A percentile compares a stretch with the other conserved stretches of the same genome.
These are phyloP conservation scores for Neophaeococcomyces aloes DNA, from an alignment of 2,329 filamentous ascomycete genomes.

Conservation along the genomic window DNA sequence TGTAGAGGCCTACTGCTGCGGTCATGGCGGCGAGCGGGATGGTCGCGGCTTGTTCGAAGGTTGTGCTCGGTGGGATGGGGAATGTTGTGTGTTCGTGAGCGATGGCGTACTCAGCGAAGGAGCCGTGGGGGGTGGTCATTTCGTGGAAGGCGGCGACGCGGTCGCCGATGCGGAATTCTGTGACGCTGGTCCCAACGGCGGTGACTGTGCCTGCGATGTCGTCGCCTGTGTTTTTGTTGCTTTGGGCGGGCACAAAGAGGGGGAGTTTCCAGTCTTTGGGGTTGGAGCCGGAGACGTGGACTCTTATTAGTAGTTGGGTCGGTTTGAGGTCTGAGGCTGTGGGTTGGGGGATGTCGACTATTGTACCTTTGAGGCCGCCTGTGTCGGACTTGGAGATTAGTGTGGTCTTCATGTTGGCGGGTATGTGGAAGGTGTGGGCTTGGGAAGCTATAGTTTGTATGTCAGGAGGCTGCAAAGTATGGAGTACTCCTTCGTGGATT, in stretches of 20 bases:
- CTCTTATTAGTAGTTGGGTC: constrained; percentile 31
- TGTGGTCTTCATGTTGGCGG: background rate
- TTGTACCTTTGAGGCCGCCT: constrained; percentile 22
- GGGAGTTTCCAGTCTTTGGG: constrained; percentile 39
- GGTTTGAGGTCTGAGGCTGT: constrained; percentile 21
- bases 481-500: too few relatives aligned
- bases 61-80: constrained; percentile 39
- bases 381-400: background rate
- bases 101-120: constrained; percentile 48
- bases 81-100: constrained; percentile 45
- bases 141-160: constrained; percentile 41
- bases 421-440: too few relatives aligned
- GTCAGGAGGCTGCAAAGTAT: too few relatives aligned
- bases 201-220: constrained; percentile 44
- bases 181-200: constrained; percentile 41
- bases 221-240: constrained; percentile 36
- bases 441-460: too few relatives aligned
- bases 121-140: constrained; percentile 41
- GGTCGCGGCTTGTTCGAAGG: constrained; percentile 40
- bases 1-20: constrained; percentile 10
- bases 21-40: constrained; percentile 13
- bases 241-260: constrained; percentile 1
- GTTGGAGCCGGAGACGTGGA: constrained; percentile 34
- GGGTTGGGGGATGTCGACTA: constrained; percentile 36
- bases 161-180: constrained; percentile 47